Percentiles rank a stretch among this genome's conserved stretches.
phyloP scores from a whole-genome alignment of 345 rosid species.

The Eutrema yunnanense region DNA sequence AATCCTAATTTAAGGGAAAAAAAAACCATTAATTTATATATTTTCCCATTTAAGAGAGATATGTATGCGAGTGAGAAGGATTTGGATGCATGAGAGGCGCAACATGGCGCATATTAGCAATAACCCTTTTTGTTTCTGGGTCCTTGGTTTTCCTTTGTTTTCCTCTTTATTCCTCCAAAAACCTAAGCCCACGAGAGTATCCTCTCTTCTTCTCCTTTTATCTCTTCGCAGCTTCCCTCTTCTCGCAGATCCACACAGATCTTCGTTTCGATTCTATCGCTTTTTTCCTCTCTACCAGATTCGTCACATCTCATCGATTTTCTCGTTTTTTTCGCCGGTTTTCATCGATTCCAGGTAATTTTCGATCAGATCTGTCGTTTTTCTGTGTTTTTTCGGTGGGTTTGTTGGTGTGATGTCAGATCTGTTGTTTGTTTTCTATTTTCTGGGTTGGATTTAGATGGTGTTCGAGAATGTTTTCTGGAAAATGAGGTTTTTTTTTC shows the following conservation, averaged over 20 bases:
- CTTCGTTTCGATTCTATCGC: background rate
- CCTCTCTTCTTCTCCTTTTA: background rate
- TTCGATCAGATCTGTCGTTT: background rate
- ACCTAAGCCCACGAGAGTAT: background rate
- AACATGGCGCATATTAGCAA: conserved; percentile 33
- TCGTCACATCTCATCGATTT: conserved; percentile 9
- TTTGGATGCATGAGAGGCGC: conserved; percentile 9
- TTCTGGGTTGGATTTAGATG: background rate
- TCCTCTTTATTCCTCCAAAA: conserved; percentile 19
- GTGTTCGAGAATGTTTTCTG: background rate
- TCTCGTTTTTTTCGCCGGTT: conserved; percentile 3
- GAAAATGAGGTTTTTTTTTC: background rate
- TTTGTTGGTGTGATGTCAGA: background rate
- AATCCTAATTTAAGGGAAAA: background rate
- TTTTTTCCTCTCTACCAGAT: background rate
- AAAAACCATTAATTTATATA: background rate
- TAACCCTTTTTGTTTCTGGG: conserved; percentile 23
- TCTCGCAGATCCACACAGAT: conserved; percentile 2
- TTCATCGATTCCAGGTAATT: conserved; percentile 16
- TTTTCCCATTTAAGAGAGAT: conserved; percentile 9
- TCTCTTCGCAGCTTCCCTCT: conserved; percentile 13
- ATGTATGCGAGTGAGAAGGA: background rate
- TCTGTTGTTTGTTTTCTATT: background rate
- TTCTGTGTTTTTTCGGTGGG: background rate
- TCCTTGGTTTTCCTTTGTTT: conserved; percentile 28